These are phyloP conservation scores for Colletotrichum echinochloae DNA, from an alignment of 2,329 filamentous ascomycete species.

Conservation along the genomic window DNA sequence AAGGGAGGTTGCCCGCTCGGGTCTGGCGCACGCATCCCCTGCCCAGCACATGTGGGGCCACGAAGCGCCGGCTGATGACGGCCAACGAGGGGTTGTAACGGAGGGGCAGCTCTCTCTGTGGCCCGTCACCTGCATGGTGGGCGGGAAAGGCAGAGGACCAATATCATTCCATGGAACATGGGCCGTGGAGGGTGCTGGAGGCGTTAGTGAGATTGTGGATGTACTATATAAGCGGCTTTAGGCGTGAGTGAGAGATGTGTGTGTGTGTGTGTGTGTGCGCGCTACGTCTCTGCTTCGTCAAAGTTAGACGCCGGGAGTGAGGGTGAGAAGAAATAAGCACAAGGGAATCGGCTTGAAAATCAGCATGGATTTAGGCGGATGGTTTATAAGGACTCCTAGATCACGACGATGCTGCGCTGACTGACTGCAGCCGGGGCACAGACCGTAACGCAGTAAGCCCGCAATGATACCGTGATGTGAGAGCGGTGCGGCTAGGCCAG, in stretches of 20 bases:
- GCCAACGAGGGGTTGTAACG: constrained; percentile 27
- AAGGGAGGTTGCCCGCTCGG: background rate
- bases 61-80: constrained; percentile 33
- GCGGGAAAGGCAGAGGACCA: constrained; percentile 19
- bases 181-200: constrained; percentile 14
- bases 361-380: background rate
- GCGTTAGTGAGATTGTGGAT: constrained; percentile 11
- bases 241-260: background rate
- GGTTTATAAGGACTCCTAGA: background rate
- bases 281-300: background rate
- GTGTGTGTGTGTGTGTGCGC: background rate
- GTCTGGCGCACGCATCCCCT: constrained; percentile 10
- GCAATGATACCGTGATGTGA: constrained; percentile 27
- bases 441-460: constrained; percentile 31
- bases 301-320: background rate
- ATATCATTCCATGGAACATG: constrained; percentile 28
- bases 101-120: constrained; percentile 27
- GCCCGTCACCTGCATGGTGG: constrained; percentile 34
- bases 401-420: constrained; percentile 5
- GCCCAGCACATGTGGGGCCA: constrained; percentile 21
- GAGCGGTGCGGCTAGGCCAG: constrained; percentile 13
- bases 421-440: constrained; percentile 23
- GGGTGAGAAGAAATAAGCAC: background rate
- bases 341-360: too few species aligned
- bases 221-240: background rate